Conservation (phyloP, 2,329 filamentous ascomycete genomes). For the Atkinsonella texensis region DNA sequence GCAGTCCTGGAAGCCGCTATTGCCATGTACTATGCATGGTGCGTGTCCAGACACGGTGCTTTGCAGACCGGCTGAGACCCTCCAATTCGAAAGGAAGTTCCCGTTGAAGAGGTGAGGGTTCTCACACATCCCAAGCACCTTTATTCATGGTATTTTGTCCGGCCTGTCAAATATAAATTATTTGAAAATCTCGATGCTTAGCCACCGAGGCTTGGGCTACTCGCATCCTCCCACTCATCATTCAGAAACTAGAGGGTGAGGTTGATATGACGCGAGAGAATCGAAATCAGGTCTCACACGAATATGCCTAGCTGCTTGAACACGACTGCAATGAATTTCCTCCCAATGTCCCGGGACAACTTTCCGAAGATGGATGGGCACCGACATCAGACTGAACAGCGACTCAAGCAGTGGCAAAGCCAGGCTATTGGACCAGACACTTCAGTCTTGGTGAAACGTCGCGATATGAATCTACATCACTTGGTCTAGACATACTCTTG, state of each 20-base stretch:
- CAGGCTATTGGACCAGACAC: background rate
- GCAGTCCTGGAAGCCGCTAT: background rate
- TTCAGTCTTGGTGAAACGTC: background rate
- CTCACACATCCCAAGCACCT: background rate
- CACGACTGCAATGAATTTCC: background rate
- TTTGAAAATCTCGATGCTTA: background rate
- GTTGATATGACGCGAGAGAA: background rate
- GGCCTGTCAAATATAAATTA: background rate
- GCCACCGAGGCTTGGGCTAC: background rate
- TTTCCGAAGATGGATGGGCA: background rate
- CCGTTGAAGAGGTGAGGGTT: background rate
- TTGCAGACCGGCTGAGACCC: background rate
- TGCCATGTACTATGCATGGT: background rate
- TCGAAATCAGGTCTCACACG: background rate
- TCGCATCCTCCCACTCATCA: background rate
- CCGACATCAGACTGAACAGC: too few relatives aligned
- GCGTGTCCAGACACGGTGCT: background rate
- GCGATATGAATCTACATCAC: too few relatives aligned
- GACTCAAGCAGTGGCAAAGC: too few relatives aligned
- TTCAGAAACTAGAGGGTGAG: background rate
- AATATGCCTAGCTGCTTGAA: background rate
- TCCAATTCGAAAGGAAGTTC: background rate
- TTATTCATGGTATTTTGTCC: background rate
- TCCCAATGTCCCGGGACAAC: background rate
- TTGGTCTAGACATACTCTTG: too few relatives aligned